Conservation (phyloP, 345 rosid genomes). For the Pistacia atlantica region DNA sequence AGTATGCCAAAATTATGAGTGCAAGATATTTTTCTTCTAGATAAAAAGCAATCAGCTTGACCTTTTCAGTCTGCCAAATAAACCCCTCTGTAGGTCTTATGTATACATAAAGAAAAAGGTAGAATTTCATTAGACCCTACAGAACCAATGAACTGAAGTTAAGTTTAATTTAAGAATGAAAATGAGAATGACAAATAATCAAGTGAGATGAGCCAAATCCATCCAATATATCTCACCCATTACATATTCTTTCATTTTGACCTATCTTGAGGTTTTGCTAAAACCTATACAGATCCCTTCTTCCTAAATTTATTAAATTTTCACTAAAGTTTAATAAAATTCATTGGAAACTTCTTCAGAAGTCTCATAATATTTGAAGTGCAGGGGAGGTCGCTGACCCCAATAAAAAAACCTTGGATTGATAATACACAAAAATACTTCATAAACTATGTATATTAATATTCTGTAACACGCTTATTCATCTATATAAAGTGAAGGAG, state of each 20-base stretch:
- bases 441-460: background rate
- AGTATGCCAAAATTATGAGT: background rate
- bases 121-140: no score
- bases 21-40: no score
- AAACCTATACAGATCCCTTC: background rate
- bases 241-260: background rate
- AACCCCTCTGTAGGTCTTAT: background rate
- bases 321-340: background rate
- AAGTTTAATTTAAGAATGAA: background rate
- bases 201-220: background rate
- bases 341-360: background rate
- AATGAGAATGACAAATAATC: no score
- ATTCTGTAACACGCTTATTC: background rate
- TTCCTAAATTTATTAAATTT: no score
- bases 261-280: background rate
- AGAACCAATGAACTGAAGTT: background rate
- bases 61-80: background rate
- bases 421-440: background rate
- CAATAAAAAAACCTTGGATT: background rate
- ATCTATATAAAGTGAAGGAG: background rate
- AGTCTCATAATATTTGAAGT: no score
- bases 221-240: no score
- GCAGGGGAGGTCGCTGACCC: background rate
- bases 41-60: background rate
- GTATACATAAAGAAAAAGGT: background rate